A percentile compares a stretch with the other conserved stretches of the same genome.
Conservation (phyloP, 2,329 filamentous ascomycete genomes). For the Diplocarpon mali region DNA sequence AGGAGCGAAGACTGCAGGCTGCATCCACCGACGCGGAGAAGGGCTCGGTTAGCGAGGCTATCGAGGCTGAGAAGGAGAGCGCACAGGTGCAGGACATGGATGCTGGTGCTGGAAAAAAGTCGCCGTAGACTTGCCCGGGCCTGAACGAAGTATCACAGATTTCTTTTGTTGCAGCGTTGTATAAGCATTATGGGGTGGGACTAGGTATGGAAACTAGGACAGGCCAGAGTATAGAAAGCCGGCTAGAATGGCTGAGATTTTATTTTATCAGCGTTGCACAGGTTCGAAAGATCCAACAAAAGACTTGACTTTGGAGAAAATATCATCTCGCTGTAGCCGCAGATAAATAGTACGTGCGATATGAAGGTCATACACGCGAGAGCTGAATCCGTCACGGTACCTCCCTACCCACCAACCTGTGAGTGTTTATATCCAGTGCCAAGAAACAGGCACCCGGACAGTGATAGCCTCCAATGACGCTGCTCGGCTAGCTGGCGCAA, state of each 20-base stretch:
- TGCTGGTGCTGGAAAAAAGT: constrained; percentile 23
- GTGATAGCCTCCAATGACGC: constrained; percentile 8
- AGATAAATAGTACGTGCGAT: too few relatives aligned
- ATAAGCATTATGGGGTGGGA: constrained; percentile 18
- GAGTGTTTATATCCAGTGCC: not conserved
- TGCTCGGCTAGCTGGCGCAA: not conserved
- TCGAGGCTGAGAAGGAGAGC: constrained; percentile 43
- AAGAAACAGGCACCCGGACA: constrained; percentile 1
- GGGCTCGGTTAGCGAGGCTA: constrained; percentile 40
- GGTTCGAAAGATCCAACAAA: constrained; percentile 11
- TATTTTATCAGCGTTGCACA: constrained; percentile 14
- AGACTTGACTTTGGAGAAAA: constrained; percentile 8
- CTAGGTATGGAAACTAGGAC: constrained; percentile 16
- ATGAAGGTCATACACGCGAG: too few relatives aligned
- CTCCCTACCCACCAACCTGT: too few relatives aligned
- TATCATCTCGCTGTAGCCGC: not conserved
- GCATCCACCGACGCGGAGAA: constrained; percentile 35
- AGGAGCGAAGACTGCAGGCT: constrained; percentile 52
- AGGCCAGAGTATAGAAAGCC: constrained; percentile 19
- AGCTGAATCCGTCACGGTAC: too few relatives aligned
- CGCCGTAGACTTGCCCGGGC: constrained; percentile 5
- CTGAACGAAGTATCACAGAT: constrained; percentile 9
- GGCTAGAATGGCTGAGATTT: constrained; percentile 15
- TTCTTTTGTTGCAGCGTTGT: constrained; percentile 19
- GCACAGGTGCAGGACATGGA: constrained; percentile 33